Evolutionary conservation across 495 filamentous ascomycete genomes (phyloP), one percentile per base, ranked within the genome.

Genomic region (Aspergillus taichungensis): DNA sequence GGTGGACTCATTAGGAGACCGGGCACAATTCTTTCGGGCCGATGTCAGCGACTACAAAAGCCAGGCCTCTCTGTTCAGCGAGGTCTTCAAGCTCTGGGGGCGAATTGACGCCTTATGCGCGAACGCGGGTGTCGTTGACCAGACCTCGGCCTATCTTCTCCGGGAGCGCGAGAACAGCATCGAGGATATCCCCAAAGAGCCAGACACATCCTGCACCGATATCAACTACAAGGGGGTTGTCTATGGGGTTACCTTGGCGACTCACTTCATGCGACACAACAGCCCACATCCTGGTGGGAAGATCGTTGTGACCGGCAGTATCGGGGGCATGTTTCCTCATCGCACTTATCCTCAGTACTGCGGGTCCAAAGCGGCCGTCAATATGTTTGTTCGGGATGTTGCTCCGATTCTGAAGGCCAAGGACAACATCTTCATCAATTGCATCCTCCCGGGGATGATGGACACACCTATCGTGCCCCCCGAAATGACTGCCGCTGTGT

Each of bases 231-330:
- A 63, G 36, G 57, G 57, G 1, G 55, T 63, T n/a, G 36, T 63
- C 6, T 56, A 63, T 30, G 53, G 54, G 1, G 56, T 49, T 11
- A 52, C 55, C 27, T 34, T 63, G 29, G 60, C 60, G 3, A 56
- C 49, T n/a, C 60, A 63, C 34, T 60, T 63, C 37, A 63, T 63
- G 60, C 52, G 57, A 11, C 42, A 56, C 34, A 63, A 63, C 36
- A 28, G 34, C 10, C 49, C 55, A 12, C 46, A 52, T 14, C 50
- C 57, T 8, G 60, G 57, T 1, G 60, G 60, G 10, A 43, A 45
- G 11, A 56, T 63, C 30, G 50, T 63, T 11, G 54, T 60, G 3
- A 63, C 60, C 3, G 46, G 57, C 2, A 60, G 57, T 32, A 60
- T 63, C 42, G 57, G 52, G 4, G 44, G 32, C 1, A 32, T 63